These are phyloP conservation scores for Calocybe cyanea DNA, from an alignment of 768 basidiomycete species.

Conservation along the genomic window DNA sequence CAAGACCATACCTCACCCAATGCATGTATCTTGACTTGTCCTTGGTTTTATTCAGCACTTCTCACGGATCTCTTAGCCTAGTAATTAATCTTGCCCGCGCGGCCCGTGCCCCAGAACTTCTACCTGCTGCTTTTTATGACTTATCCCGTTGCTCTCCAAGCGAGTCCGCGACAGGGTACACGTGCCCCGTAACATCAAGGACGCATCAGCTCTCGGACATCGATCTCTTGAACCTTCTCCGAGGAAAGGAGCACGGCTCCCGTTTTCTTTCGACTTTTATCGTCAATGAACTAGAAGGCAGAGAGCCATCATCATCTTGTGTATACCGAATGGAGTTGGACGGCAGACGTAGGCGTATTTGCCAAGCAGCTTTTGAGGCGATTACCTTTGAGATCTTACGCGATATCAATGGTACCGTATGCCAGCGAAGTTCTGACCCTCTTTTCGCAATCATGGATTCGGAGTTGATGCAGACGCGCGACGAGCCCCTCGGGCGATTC, in stretches of 20 bases:
- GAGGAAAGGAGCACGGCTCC: slow-evolving; percentile 68
- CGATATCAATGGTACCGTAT: slow-evolving; percentile 66
- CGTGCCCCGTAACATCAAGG: slow-evolving; percentile 28
- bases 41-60: slow-evolving; percentile 1
- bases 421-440: slow-evolving; percentile 65
- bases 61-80: slow-evolving; percentile 34
- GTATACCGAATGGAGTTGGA: slow-evolving; percentile 45
- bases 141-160: slow-evolving; percentile 67
- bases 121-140: slow-evolving; percentile 79
- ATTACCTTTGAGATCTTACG: slow-evolving; percentile 73
- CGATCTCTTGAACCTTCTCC: slow-evolving; percentile 59
- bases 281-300: slow-evolving; percentile 68
- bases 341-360: slow-evolving; percentile 44
- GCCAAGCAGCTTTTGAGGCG: slow-evolving; percentile 69
- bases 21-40: slow-evolving; percentile 43
- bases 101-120: slow-evolving; percentile 49
- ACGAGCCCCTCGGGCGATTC: slow-evolving; percentile 40
- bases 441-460: slow-evolving; percentile 68
- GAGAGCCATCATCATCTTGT: slow-evolving; percentile 48
- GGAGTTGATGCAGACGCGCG: slow-evolving; percentile 60
- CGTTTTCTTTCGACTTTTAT: slow-evolving; percentile 78
- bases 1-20: slow-evolving; percentile 57
- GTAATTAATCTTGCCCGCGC: slow-evolving; percentile 66
- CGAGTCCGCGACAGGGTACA: slow-evolving; percentile 52
- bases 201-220: slow-evolving; percentile 41